These are phyloP conservation scores for Cadophora malorum DNA, from an alignment of 2,329 filamentous ascomycete species.

Conservation along the genomic window DNA sequence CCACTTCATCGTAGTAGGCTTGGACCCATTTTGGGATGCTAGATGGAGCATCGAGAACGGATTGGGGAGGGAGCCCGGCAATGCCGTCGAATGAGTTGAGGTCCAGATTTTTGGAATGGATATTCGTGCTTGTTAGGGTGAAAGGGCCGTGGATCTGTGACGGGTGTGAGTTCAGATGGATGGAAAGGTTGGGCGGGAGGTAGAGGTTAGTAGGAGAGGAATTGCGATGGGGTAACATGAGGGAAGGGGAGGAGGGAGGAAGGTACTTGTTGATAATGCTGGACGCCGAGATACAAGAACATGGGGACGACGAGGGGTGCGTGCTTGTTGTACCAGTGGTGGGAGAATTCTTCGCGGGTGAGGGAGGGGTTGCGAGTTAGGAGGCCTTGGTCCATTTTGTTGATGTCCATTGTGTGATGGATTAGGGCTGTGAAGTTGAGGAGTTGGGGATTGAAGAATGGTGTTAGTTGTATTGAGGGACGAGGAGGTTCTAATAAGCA, in stretches of 20 bases:
- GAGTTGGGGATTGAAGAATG: too few species aligned
- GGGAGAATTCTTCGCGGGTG: slow-evolving; percentile 38
- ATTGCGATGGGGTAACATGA: neutral
- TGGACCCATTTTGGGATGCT: slow-evolving; percentile 33
- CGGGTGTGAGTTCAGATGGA: too few species aligned
- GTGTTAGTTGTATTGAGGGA: too few species aligned
- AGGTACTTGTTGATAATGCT: slow-evolving; percentile 38
- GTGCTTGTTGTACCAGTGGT: slow-evolving; percentile 38
- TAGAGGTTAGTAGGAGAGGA: too few species aligned
- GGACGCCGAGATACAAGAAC: slow-evolving; percentile 33
- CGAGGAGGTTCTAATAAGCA: too few species aligned
- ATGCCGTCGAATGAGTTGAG: slow-evolving; percentile 27
- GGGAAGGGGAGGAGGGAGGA: neutral
- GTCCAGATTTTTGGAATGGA: neutral
- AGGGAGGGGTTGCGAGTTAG: slow-evolving; percentile 37
- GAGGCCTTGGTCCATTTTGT: slow-evolving; percentile 36
- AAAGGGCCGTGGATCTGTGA: slow-evolving; percentile 26
- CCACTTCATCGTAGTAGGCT: slow-evolving; percentile 38
- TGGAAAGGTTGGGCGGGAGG: too few species aligned
- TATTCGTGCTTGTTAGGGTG: slow-evolving; percentile 18
- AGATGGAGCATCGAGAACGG: neutral
- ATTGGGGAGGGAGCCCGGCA: slow-evolving; percentile 22
- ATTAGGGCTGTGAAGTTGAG: too few species aligned
- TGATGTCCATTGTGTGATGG: slow-evolving; percentile 17
- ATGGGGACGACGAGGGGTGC: slow-evolving; percentile 37